Base-by-base conservation (phyloP, 805 yeast species). In the Metschnikowia drakensbergensis region DNA sequence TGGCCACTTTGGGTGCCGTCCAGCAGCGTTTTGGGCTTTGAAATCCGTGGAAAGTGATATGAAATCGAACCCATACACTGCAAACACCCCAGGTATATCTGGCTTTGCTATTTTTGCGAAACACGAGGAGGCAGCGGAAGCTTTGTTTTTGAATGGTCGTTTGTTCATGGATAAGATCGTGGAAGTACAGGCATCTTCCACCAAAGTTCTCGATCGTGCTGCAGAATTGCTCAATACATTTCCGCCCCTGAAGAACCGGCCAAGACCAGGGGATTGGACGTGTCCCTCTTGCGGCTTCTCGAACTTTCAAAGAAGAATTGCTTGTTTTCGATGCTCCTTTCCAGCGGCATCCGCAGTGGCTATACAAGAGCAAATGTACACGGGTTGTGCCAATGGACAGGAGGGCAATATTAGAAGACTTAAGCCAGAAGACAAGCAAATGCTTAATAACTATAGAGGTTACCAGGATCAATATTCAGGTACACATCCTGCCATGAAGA, bases 241-340 rank as follows among this genome's bases (percentile, higher is more conserved):
- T 68, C 96, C 97, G 11, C 82, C 85, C 29, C 86, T 88, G 56
- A 80, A 80, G 52, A 90, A 91, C 66, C 77, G 94, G 58, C 96
- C 96, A 23, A 76, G 97, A 61, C 97, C 97, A 0, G 97, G 97
- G 22, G 97, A 91, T 64, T 91, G 97, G 97, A 88, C 87, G n/a
- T 91, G 97, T 66, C 96, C 96, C 26, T 83, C 91, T 5, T 91
- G 97, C 74, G 96, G 97, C 0, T 91, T 91, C 61, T 87, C 96
- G 25, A 91, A 91, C 66, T 91, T 91, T 69, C 97, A 91, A 68
- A 80, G 97, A 60, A 79, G 97, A 66, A 86, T 95, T 2, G 95
- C 95, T 2, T 91, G 97, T 67, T 89, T 91, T 74, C 76, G 97
- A 54, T 91, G 97, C 64, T 84, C 92, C 2, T 89, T 86, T 68